Conservation (phyloP, 169 alveolate genomes). For the Plasmodium sp. region DNA sequence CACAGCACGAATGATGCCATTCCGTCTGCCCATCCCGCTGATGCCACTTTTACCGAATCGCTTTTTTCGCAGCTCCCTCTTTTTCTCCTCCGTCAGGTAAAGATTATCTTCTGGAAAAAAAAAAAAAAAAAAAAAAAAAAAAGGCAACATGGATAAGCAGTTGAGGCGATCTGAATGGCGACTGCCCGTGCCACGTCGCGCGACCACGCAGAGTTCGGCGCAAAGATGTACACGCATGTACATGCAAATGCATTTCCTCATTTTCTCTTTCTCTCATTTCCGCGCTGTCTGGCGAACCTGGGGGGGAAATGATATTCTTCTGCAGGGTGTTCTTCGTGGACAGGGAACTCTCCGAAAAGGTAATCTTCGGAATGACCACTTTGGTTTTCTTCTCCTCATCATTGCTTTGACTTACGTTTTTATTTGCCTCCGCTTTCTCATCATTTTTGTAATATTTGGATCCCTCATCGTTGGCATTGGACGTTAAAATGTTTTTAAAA, state of each 20-base stretch:
- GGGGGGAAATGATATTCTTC: constrained; percentile 23
- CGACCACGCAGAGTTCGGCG: too few relatives aligned
- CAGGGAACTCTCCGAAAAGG: constrained; percentile 41
- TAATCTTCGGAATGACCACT: constrained; percentile 34
- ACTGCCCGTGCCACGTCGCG: not conserved
- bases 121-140: constrained; percentile 9
- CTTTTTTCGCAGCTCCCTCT: constrained; percentile 46
- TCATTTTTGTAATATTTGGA: constrained; percentile 21
- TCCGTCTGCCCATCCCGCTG: not conserved
- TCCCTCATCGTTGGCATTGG: constrained; percentile 3
- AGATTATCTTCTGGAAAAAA: constrained; percentile 1
- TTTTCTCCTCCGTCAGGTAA: constrained; percentile 62
- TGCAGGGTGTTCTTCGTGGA: constrained; percentile 32
- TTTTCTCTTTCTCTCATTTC: too few relatives aligned
- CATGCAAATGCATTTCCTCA: not conserved
- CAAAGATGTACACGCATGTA: not conserved
- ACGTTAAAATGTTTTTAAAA: constrained; percentile 39
- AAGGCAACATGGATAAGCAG: not conserved
- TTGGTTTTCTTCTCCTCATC: constrained; percentile 12
- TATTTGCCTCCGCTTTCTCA: not conserved
- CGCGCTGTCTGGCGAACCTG: not conserved
- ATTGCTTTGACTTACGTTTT: not conserved
- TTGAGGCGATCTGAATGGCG: not conserved
- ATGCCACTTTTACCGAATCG: constrained; percentile 36
- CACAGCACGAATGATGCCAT: not conserved